These are phyloP conservation scores for Cryphonectria parasitica DNA, from an alignment of 2,329 filamentous ascomycete genomes.

Conservation along the genomic window DNA sequence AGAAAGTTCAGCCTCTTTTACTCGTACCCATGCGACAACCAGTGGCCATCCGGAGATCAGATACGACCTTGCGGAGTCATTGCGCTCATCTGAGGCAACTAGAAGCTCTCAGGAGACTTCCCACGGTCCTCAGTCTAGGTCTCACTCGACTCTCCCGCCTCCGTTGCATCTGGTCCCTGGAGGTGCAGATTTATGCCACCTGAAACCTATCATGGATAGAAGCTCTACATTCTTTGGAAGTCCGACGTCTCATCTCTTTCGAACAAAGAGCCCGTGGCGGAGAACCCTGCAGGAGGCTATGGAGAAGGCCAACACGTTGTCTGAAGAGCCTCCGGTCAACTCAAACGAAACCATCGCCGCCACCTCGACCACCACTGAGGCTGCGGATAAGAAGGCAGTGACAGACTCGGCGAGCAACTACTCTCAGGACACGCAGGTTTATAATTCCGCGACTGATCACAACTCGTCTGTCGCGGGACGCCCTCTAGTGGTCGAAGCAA, in stretches of 20 bases:
- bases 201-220: constrained; percentile 35
- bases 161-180: constrained; percentile 16
- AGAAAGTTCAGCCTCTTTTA: background rate
- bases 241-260: constrained; percentile 54
- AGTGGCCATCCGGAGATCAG: background rate
- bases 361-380: constrained; percentile 40
- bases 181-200: background rate
- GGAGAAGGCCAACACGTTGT: constrained; percentile 31
- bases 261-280: constrained; percentile 60
- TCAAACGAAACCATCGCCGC: constrained; percentile 12
- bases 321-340: constrained; percentile 9
- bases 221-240: constrained; percentile 58
- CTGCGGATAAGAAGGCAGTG: constrained; percentile 38
- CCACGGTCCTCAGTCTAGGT: background rate
- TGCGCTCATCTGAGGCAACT: background rate
- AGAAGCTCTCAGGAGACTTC: background rate
- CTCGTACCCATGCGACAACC: background rate
- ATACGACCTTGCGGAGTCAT: background rate
- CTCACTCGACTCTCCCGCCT: constrained; percentile 11
- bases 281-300: constrained; percentile 54
- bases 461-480: constrained; percentile 10
- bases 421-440: constrained; percentile 42
- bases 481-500: constrained; percentile 29
- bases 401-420: constrained; percentile 56
- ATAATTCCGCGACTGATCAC: constrained; percentile 16